Base-by-base conservation (phyloP, 108 stramenopile species). In the Chaetoceros muelleri region DNA sequence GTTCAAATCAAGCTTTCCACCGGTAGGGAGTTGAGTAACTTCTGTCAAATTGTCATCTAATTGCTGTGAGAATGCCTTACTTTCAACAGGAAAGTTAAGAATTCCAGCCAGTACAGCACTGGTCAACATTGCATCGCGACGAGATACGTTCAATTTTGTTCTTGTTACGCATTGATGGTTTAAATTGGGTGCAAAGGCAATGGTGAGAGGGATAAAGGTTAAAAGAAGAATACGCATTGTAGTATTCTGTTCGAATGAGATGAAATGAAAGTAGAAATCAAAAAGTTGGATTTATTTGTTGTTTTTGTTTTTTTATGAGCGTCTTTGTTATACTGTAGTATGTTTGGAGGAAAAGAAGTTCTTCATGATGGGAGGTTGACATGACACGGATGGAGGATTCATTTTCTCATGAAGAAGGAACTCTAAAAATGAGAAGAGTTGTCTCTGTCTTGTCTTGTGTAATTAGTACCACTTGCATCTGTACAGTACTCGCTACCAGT, bases 1-100 rank as follows among this genome's bases (percentile, higher is more conserved):
- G 53, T 84, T 84, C 53, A 86, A 53, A 57, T 86, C 85, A 28
- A 82, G 27, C 50, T 79, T 82, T 28, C 72, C 73, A 24, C 64
- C 65, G 10, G 65, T 78, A 0, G 77, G 69, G 55, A 70, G 67
- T 54, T 86, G 85, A 13, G 71, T 70, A 3, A 69, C 67, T 28
- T 69, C 72, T 10, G 34, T 40, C 34, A 5, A 40, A 40, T 40
- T 10, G 34, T 40, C 34, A 40, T 5, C 8, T 13, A 40, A 10
- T 13, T 40, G 34, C 34, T 40, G 34, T 10, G 34, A 40, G 13
- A 40, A 40, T 40, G 34, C 34, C 5, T 5, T 13, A 10, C 8
- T 13, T 10, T 5, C 5, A 10, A 10, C 13, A 10, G 34, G 34
- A 40, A 13, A 40, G 34, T 10, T 10, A 10, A 13, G 8, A 40